Percentiles rank a stretch among this genome's conserved stretches.
phyloP scores from a whole-genome alignment of 1,139 yeast genomes.

The Yamadazyma friedrichii region DNA sequence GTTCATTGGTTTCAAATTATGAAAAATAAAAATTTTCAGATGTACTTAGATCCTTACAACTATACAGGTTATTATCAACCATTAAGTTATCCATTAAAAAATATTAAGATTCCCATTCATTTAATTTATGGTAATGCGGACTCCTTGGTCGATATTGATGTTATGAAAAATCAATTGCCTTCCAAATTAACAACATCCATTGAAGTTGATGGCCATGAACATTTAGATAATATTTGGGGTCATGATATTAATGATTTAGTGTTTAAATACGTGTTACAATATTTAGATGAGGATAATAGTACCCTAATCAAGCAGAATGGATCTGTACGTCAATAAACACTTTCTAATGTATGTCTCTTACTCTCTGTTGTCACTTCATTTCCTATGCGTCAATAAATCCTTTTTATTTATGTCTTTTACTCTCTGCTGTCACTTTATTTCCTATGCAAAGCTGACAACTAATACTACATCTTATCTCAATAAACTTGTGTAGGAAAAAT shows the following conservation, averaged over 20 bases:
- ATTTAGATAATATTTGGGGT: constrained; percentile 90
- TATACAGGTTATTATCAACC: constrained; percentile 31
- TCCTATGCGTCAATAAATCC: too few relatives aligned
- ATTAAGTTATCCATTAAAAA: constrained; percentile 46
- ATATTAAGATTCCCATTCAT: constrained; percentile 68
- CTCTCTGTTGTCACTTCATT: background rate
- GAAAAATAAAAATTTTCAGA: constrained; percentile 74
- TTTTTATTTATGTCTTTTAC: too few relatives aligned
- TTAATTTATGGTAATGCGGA: constrained; percentile 79
- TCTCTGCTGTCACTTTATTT: too few relatives aligned
- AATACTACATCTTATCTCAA: too few relatives aligned
- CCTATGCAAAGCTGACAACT: too few relatives aligned
- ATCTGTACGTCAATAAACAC: background rate
- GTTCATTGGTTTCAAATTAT: constrained; percentile 98
- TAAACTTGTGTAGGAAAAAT: too few relatives aligned
- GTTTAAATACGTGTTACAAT: constrained; percentile 48
- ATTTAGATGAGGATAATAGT: constrained; percentile 26
- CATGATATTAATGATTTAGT: constrained; percentile 51
- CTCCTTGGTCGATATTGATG: constrained; percentile 79
- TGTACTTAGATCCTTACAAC: constrained; percentile 66
- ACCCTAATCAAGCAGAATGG: background rate
- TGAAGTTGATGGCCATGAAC: constrained; percentile 70
- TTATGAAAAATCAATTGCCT: constrained; percentile 61
- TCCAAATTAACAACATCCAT: constrained; percentile 29
- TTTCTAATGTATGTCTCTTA: background rate